A percentile compares a stretch with the other conserved stretches of the same genome.
These are phyloP conservation scores for Hemileia vastatrix DNA, from an alignment of 1,284 basidiomycete species.

Conservation along the genomic window DNA sequence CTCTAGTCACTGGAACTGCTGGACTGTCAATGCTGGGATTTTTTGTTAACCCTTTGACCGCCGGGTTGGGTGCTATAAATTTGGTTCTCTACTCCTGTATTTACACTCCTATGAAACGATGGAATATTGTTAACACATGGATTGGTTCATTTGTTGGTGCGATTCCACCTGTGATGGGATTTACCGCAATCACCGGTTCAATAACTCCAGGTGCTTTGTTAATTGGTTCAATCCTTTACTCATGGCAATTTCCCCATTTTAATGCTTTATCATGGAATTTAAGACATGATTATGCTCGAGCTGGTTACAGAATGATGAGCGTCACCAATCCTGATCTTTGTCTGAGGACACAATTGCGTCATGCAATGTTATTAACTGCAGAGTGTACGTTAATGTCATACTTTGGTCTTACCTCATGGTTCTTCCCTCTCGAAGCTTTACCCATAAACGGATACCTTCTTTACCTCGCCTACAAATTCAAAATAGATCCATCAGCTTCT, in stretches of 20 bases:
- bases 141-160: conserved; percentile 84
- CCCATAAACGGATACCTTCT: too few species aligned
- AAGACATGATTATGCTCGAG: conserved; percentile 78
- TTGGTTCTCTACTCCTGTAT: conserved; percentile 79
- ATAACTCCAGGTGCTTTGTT: too few species aligned
- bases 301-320: conserved; percentile 89
- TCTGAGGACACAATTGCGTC: conserved; percentile 71
- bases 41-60: conserved; percentile 79
- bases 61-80: conserved; percentile 70
- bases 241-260: conserved; percentile 99
- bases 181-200: too few species aligned
- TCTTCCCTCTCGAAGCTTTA: too few species aligned
- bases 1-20: conserved; percentile 59
- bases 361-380: conserved; percentile 70
- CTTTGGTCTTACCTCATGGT: too few species aligned
- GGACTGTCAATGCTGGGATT: conserved; percentile 69
- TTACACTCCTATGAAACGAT: conserved; percentile 95
- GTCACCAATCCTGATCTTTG: conserved; percentile 71
- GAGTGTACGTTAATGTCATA: too few species aligned
- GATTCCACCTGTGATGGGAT: conserved; percentile 92
- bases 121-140: conserved; percentile 84
- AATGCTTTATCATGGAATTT: conserved; percentile 80
- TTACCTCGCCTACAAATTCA: too few species aligned
- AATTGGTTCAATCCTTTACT: conserved; percentile 72
- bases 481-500: too few species aligned